Evolutionary conservation across 129 eudicot genomes (phyloP).

Genomic region (Ambrosia trifida): DNA sequence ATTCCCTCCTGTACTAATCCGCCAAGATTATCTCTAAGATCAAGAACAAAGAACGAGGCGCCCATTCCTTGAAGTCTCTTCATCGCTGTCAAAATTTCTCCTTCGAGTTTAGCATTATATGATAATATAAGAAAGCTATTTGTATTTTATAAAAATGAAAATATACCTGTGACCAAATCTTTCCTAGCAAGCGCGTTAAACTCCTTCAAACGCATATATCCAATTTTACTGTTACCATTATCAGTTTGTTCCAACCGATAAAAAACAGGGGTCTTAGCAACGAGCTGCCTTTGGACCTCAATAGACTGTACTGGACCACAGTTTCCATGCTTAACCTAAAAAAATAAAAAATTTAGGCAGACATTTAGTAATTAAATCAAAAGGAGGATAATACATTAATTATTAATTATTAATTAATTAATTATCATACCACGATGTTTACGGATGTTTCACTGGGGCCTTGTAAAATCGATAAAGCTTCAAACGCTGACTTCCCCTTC

Average conservation of each 20-base stretch:
- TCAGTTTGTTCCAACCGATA: constrained; percentile 78
- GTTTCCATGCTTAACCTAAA: constrained; percentile 87
- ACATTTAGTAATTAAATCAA: not conserved
- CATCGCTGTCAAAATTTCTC: constrained; percentile 60
- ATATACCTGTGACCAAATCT: constrained; percentile 79
- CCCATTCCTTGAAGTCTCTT: constrained; percentile 88
- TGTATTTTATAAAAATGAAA: constrained; percentile 4
- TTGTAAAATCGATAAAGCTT: constrained; percentile 80
- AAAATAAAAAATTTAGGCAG: not conserved
- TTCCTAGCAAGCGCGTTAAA: constrained; percentile 94
- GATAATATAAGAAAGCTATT: not conserved
- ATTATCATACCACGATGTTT: constrained; percentile 54
- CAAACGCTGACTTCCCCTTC: constrained; percentile 90
- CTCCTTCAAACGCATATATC: constrained; percentile 90
- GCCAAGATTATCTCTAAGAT: constrained; percentile 93
- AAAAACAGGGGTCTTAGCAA: constrained; percentile 88
- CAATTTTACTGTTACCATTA: constrained; percentile 59
- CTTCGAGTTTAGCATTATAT: not conserved
- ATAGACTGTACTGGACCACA: constrained; percentile 80
- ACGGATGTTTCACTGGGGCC: constrained; percentile 92
- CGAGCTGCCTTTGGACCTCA: constrained; percentile 73
- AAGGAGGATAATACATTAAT: not conserved
- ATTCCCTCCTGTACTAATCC: constrained; percentile 98
- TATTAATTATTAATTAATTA: not conserved
- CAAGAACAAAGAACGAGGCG: constrained; percentile 76